Conservation (phyloP, 179 eudicot genomes). For the Kewa caespitosa region DNA sequence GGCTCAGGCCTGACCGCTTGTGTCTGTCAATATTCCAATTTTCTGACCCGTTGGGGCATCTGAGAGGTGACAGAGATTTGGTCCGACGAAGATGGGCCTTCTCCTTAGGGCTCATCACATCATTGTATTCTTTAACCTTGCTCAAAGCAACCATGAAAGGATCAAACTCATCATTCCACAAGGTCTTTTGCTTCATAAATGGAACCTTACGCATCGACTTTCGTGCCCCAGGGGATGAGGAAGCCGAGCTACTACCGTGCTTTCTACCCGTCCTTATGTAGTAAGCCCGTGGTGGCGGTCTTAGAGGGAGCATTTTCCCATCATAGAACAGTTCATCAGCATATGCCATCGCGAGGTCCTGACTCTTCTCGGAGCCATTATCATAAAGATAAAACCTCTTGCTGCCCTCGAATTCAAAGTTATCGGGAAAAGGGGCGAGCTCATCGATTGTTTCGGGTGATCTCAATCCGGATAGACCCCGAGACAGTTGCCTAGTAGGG, state of each 20-base stretch:
- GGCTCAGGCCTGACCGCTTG: conserved; percentile 17
- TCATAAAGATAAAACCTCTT: conserved; percentile 27
- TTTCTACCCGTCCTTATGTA: neutral
- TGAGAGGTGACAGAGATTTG: conserved; percentile 56
- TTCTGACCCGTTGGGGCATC: conserved; percentile 21
- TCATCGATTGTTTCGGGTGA: conserved; percentile 8
- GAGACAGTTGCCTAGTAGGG: conserved; percentile 26
- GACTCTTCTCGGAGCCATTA: conserved; percentile 16
- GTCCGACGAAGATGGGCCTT: conserved; percentile 39
- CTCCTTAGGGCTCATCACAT: conserved; percentile 2
- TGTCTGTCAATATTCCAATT: conserved; percentile 2
- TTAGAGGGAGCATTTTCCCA: conserved; percentile 60
- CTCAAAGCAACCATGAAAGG: conserved; percentile 64
- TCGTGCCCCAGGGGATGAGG: conserved; percentile 50
- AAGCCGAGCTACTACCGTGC: conserved; percentile 27
- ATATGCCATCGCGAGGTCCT: conserved; percentile 44
- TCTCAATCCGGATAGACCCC: conserved; percentile 16
- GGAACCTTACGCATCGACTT: conserved; percentile 30
- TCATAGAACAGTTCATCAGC: conserved; percentile 65
- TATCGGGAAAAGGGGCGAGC: conserved; percentile 21
- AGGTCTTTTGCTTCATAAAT: conserved; percentile 32
- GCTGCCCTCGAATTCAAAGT: conserved; percentile 61
- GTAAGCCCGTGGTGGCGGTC: conserved; percentile 60
- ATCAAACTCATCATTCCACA: conserved; percentile 67
- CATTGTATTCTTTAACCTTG: conserved; percentile 51